A percentile compares a stretch with the other conserved stretches of the same genome.
Evolutionary conservation across 2,329 filamentous ascomycete species (phyloP).

Genomic region (Tolypocladium guangdongense): DNA sequence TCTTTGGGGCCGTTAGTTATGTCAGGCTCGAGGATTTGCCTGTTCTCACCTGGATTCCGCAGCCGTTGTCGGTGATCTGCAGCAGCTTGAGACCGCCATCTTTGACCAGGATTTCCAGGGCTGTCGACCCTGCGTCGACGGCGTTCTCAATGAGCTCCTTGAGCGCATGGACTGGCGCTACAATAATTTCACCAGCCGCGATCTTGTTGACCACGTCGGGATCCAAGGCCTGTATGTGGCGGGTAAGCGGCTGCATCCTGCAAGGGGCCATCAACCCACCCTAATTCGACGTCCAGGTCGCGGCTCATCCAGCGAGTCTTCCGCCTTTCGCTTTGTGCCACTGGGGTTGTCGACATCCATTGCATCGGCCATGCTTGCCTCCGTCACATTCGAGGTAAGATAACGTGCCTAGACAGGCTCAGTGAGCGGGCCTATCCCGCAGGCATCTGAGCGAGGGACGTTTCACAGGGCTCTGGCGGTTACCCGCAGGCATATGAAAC

Average conservation of each 20-base stretch:
- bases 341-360: slow-evolving; percentile 32
- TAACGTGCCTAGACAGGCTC: not conserved
- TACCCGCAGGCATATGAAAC: not conserved
- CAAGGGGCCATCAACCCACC: slow-evolving; percentile 19
- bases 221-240: slow-evolving; percentile 58
- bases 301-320: slow-evolving; percentile 23
- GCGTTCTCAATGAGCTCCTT: slow-evolving; percentile 97
- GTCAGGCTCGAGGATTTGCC: not conserved
- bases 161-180: slow-evolving; percentile 88
- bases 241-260: not conserved
- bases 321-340: slow-evolving; percentile 40
- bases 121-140: slow-evolving; percentile 91
- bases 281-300: slow-evolving; percentile 37
- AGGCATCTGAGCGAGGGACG: not conserved
- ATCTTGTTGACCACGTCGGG: slow-evolving; percentile 97
- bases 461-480: not conserved
- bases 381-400: not conserved
- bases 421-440: not conserved
- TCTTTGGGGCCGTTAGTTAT: slow-evolving; percentile 36
- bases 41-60: slow-evolving; percentile 71
- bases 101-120: slow-evolving; percentile 82
- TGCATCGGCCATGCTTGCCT: slow-evolving; percentile 19
- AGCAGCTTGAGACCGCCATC: slow-evolving; percentile 90
- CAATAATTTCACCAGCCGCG: slow-evolving; percentile 94
- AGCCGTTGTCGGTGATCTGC: slow-evolving; percentile 95